These are phyloP conservation scores for Alopecurus myosuroides DNA, from an alignment of 176 grass and related monocot species.

Conservation along the genomic window DNA sequence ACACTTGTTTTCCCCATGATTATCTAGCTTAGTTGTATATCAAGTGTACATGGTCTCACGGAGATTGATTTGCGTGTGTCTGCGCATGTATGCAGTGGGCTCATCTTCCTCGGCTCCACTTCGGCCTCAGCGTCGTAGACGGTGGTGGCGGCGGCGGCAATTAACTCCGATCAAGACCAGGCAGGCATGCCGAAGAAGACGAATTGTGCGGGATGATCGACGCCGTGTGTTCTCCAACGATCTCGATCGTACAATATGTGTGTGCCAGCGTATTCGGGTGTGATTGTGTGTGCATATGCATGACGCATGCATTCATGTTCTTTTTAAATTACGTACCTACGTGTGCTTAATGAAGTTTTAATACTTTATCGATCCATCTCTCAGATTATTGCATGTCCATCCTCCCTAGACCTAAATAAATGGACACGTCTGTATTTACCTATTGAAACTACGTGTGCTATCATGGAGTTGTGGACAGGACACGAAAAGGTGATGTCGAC, in stretches of 20 bases:
- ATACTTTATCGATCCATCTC: neutral
- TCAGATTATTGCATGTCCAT: neutral
- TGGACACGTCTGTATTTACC: neutral
- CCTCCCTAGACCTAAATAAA: neutral
- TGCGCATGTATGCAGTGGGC: constrained; percentile 64
- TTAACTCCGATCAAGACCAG: neutral
- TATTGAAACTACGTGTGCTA: neutral
- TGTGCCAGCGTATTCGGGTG: neutral
- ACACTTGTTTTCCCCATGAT: neutral
- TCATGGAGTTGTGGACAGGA: neutral
- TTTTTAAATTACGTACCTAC: neutral
- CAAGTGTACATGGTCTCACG: neutral
- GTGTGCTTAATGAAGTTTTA: neutral
- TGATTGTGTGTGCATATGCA: too few species aligned
- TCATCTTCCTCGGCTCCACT: constrained; percentile 86
- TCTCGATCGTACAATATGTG: neutral
- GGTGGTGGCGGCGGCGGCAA: neutral
- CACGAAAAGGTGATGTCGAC: neutral
- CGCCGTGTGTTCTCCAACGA: neutral
- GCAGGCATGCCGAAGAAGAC: neutral
- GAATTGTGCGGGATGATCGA: neutral
- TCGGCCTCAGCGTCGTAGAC: constrained; percentile 54
- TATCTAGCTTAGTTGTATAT: neutral
- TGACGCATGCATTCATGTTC: neutral
- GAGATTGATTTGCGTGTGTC: neutral